phyloP scores from a whole-genome alignment of 2,329 filamentous ascomycete species.

The Alternaria gaisen region DNA sequence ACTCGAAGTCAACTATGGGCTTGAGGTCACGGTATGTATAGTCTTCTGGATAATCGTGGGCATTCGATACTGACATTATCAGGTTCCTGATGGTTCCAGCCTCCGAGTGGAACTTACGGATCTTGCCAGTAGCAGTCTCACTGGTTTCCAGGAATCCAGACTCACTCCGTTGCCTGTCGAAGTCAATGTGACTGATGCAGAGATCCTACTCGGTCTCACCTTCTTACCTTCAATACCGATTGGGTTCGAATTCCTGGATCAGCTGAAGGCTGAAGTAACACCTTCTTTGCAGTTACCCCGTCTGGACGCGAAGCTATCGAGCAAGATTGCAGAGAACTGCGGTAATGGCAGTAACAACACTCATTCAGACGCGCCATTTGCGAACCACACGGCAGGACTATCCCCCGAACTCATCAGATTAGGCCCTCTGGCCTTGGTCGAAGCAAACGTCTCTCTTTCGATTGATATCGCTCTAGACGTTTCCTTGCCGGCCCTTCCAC shows the following conservation, averaged over 20 bases:
- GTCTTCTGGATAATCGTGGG: neutral
- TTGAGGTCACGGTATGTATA: slow-evolving; percentile 46
- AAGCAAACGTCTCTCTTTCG: slow-evolving; percentile 36
- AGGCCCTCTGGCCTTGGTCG: slow-evolving; percentile 33
- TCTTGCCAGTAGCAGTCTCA: slow-evolving; percentile 33
- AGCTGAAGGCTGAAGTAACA: slow-evolving; percentile 37
- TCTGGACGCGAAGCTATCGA: slow-evolving; percentile 40
- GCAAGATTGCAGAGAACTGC: slow-evolving; percentile 32
- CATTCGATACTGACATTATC: slow-evolving; percentile 12
- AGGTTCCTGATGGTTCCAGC: slow-evolving; percentile 43
- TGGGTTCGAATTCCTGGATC: slow-evolving; percentile 45
- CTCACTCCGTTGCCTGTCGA: slow-evolving; percentile 47
- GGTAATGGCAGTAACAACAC: slow-evolving; percentile 15
- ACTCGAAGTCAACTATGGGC: slow-evolving; percentile 48
- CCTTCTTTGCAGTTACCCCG: slow-evolving; percentile 46
- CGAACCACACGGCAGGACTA: slow-evolving; percentile 11
- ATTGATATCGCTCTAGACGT: slow-evolving; percentile 33
- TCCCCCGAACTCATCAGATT: slow-evolving; percentile 4
- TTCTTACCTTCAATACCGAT: slow-evolving; percentile 48
- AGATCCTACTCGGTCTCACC: slow-evolving; percentile 39
- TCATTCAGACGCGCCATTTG: neutral
- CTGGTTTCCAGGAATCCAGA: slow-evolving; percentile 40
- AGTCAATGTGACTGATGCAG: slow-evolving; percentile 37
- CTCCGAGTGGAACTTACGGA: slow-evolving; percentile 41
- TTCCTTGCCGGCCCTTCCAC: slow-evolving; percentile 31